phyloP scores from a whole-genome alignment of 345 rosid genomes.

The Lepidium africanum region DNA sequence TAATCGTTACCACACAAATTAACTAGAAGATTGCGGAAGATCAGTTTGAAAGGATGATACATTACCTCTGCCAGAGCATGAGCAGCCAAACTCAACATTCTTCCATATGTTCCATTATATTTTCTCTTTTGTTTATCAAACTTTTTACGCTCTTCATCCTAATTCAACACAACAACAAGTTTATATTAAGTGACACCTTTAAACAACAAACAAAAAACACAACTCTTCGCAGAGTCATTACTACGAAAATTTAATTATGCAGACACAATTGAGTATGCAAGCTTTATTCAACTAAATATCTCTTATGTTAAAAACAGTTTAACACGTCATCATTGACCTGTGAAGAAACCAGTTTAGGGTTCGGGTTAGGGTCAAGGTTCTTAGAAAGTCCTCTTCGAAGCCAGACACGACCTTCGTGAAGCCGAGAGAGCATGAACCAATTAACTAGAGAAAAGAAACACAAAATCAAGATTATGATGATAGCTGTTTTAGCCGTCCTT shows the following conservation, averaged over 20 bases:
- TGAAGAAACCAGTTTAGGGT: constrained; percentile 15
- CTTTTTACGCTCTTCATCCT: constrained; percentile 35
- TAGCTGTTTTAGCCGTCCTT: constrained; percentile 33
- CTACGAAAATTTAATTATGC: background rate
- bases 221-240: background rate
- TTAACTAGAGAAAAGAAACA: constrained; percentile 53
- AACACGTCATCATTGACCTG: constrained; percentile 29
- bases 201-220: background rate
- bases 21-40: background rate
- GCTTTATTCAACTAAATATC: background rate
- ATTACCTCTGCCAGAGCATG: constrained; percentile 83
- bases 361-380: background rate
- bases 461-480: constrained; percentile 39
- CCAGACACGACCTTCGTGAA: constrained; percentile 42
- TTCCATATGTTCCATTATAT: constrained; percentile 48
- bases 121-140: constrained; percentile 33
- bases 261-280: background rate
- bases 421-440: constrained; percentile 57
- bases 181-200: background rate
- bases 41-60: background rate
- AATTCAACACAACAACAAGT: background rate
- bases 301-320: too few relatives aligned
- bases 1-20: background rate
- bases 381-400: constrained; percentile 17
- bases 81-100: constrained; percentile 83